These are phyloP conservation scores for Arthroderma sp. DNA, from an alignment of 2,329 filamentous ascomycete species.

Conservation along the genomic window DNA sequence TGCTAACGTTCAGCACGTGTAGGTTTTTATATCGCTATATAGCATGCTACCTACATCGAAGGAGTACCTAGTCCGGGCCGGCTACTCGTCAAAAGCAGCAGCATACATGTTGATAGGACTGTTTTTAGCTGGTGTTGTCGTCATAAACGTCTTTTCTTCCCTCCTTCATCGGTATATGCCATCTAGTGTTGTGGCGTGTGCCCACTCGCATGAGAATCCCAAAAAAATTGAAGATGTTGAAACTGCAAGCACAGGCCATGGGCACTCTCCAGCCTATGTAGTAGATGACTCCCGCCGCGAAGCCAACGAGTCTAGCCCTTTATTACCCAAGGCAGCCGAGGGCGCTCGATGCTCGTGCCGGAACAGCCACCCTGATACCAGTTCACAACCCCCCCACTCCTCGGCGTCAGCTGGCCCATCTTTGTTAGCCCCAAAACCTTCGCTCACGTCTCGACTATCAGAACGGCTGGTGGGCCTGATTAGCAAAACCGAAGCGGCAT, in stretches of 20 bases:
- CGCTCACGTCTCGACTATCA: constrained; percentile 6
- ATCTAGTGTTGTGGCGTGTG: constrained; percentile 37
- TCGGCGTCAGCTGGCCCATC: neutral
- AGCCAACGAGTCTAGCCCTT: constrained; percentile 3
- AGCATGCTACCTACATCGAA: constrained; percentile 86
- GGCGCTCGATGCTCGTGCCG: neutral
- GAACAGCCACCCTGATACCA: neutral
- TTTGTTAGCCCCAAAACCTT: neutral
- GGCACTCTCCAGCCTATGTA: constrained; percentile 14
- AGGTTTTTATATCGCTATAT: constrained; percentile 86
- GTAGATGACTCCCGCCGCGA: neutral
- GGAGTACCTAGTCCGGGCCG: constrained; percentile 57
- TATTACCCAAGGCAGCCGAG: neutral
- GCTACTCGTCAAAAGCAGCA: constrained; percentile 52
- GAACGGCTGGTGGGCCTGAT: constrained; percentile 8
- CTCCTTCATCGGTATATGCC: constrained; percentile 36
- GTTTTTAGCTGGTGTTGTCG: constrained; percentile 35
- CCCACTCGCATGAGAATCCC: constrained; percentile 30
- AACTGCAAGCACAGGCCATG: constrained; percentile 12
- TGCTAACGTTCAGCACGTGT: constrained; percentile 2
- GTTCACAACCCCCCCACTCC: neutral
- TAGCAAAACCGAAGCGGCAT: constrained; percentile 17
- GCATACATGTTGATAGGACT: constrained; percentile 36
- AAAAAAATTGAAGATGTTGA: constrained; percentile 23
- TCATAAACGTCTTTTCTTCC: constrained; percentile 32